Percentiles rank a stretch among this genome's conserved stretches.
These are phyloP conservation scores for Venturia pyrina DNA, from an alignment of 2,329 filamentous ascomycete genomes.

Conservation along the genomic window DNA sequence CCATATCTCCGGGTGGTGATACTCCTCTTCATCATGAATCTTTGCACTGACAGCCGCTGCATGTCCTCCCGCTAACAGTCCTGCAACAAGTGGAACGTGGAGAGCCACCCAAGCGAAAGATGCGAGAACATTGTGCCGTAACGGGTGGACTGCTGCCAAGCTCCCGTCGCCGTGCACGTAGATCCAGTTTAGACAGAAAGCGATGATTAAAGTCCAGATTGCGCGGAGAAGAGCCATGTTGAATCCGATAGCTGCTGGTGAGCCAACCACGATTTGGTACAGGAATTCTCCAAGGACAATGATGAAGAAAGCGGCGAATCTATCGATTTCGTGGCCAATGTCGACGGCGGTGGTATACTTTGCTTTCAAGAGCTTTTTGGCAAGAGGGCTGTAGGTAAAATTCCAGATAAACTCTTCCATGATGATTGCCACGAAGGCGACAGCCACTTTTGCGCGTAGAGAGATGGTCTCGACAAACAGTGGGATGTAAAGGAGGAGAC, in stretches of 20 bases:
- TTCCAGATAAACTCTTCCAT: conserved; percentile 36
- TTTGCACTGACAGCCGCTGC: conserved; percentile 3
- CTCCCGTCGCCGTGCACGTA: conserved; percentile 39
- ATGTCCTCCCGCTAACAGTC: conserved; percentile 8
- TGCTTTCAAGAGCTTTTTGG: conserved; percentile 33
- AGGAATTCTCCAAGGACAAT: conserved; percentile 43
- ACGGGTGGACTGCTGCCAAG: not conserved
- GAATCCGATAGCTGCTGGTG: conserved; percentile 36
- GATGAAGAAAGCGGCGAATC: conserved; percentile 42
- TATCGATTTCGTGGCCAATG: conserved; percentile 40
- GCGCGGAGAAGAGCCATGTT: conserved; percentile 35
- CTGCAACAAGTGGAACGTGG: conserved; percentile 5
- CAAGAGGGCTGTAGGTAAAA: conserved; percentile 34
- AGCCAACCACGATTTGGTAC: conserved; percentile 39
- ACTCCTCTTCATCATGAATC: conserved; percentile 1
- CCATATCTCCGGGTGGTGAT: conserved; percentile 7
- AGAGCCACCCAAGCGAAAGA: conserved; percentile 6
- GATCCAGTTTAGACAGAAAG: conserved; percentile 42
- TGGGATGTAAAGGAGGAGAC: conserved; percentile 33
- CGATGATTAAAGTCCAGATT: conserved; percentile 39
- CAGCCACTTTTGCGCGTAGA: conserved; percentile 31
- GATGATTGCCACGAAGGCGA: conserved; percentile 33
- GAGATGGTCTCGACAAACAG: conserved; percentile 35
- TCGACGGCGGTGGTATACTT: conserved; percentile 40
- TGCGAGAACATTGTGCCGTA: conserved; percentile 1